Percentiles rank a stretch among this genome's conserved stretches.
Evolutionary conservation across 257 asterid species (phyloP).

Genomic region (Asclepias syriaca): DNA sequence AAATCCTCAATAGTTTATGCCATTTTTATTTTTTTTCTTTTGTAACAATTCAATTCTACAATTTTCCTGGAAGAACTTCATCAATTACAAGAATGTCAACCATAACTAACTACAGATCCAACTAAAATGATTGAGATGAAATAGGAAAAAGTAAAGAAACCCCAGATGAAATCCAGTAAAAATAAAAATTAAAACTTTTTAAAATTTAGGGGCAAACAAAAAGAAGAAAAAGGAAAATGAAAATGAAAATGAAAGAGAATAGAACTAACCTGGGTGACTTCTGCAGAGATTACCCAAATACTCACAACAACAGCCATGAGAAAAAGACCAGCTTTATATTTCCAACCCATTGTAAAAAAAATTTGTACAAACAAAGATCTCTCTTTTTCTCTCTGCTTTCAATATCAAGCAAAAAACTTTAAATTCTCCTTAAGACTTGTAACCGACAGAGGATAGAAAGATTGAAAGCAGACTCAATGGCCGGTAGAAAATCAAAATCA

Average conservation of each 20-base stretch:
- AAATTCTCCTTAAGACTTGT: slow-evolving; percentile 1
- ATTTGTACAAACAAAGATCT: slow-evolving; percentile 29
- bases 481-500: slow-evolving; percentile 17
- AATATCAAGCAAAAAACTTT: neutral
- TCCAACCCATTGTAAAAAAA: slow-evolving; percentile 64
- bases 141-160: neutral
- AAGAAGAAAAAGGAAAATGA: neutral
- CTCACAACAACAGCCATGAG: slow-evolving; percentile 86
- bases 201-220: neutral
- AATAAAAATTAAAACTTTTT: neutral
- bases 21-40: neutral
- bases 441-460: slow-evolving; percentile 12
- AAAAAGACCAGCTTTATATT: slow-evolving; percentile 74
- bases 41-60: neutral
- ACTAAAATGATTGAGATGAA: neutral
- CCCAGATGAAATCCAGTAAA: neutral
- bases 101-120: neutral
- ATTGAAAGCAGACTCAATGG: slow-evolving; percentile 10
- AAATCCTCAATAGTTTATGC: neutral
- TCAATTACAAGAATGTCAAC: neutral
- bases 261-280: slow-evolving; percentile 82
- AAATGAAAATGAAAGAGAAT: neutral
- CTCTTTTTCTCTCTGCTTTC: slow-evolving; percentile 3
- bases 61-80: neutral
- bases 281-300: slow-evolving; percentile 99